Percentiles rank a stretch among this genome's conserved stretches.
These are phyloP conservation scores for Thalassiosira mediterranea DNA, from an alignment of 352 stramenopile species.

Conservation along the genomic window DNA sequence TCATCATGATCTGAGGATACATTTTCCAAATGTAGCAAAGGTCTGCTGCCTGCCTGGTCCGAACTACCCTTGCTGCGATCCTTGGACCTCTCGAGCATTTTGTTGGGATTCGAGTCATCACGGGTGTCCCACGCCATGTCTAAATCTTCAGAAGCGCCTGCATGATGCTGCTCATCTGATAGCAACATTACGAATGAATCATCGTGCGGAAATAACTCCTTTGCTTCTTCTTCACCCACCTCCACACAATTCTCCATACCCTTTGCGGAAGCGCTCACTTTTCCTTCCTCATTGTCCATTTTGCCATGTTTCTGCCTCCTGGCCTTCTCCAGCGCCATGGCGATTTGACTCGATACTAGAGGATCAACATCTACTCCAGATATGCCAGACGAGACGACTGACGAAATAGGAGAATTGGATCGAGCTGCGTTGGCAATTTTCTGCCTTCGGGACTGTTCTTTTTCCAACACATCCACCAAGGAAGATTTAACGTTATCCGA, in stretches of 20 bases:
- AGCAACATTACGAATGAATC: slow-evolving; percentile 12
- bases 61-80: slow-evolving; percentile 10
- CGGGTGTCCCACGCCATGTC: slow-evolving; percentile 41
- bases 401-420: not conserved
- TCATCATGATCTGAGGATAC: not conserved
- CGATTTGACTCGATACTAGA: not conserved
- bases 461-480: not conserved
- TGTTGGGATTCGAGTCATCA: slow-evolving; percentile 4
- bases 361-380: slow-evolving; percentile 2
- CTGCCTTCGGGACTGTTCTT: not conserved
- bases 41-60: not conserved
- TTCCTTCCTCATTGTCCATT: too few relatives aligned
- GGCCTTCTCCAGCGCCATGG: slow-evolving; percentile 3
- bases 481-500: slow-evolving; percentile 4
- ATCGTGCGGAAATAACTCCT: slow-evolving; percentile 25
- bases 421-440: not conserved
- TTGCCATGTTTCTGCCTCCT: not conserved
- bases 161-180: not conserved
- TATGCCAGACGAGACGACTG: not conserved
- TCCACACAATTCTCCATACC: not conserved
- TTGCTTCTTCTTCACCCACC: slow-evolving; percentile 20
- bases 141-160: not conserved
- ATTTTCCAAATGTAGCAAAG: slow-evolving; percentile 42
- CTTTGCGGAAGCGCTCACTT: too few relatives aligned
- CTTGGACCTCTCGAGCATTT: slow-evolving; percentile 28